Percentiles rank a stretch among this genome's conserved stretches.
phyloP scores from a whole-genome alignment of 2,329 filamentous ascomycete species.

The Dactylellina leptospora region DNA sequence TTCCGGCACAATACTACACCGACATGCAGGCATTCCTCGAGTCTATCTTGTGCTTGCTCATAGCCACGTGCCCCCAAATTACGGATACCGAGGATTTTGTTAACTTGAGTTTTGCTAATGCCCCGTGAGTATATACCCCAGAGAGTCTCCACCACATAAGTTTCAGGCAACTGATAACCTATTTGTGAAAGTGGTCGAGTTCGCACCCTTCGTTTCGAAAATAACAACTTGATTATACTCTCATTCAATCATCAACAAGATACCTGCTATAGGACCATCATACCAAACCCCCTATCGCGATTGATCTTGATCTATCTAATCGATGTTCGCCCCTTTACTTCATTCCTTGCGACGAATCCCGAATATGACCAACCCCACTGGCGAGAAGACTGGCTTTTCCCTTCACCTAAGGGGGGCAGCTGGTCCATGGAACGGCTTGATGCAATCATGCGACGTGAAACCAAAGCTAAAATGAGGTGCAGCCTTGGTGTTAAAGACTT shows the following conservation, averaged over 20 bases:
- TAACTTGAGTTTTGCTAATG: constrained; percentile 12
- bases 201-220: constrained; percentile 40
- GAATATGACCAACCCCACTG: constrained; percentile 10
- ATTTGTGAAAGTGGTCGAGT: constrained; percentile 4
- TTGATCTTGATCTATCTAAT: constrained; percentile 36
- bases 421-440: constrained; percentile 27
- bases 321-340: constrained; percentile 31
- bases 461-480: constrained; percentile 9
- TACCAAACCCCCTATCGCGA: constrained; percentile 37
- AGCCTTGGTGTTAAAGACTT: constrained; percentile 26
- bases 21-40: constrained; percentile 42
- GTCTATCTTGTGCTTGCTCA: constrained; percentile 29
- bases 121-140: constrained; percentile 17
- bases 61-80: constrained; percentile 30
- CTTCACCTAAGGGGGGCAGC: constrained; percentile 9
- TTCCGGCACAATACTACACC: constrained; percentile 22
- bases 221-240: constrained; percentile 23
- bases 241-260: background rate
- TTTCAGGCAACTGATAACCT: too few species aligned
- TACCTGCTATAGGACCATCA: constrained; percentile 18
- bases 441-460: constrained; percentile 17
- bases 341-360: constrained; percentile 6
- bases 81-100: constrained; percentile 22
- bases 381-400: constrained; percentile 35
- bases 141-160: too few species aligned